A percentile compares a stretch with the other conserved stretches of the same genome.
phyloP scores from a whole-genome alignment of 1,284 basidiomycete species.

The Puccinia hordei region DNA sequence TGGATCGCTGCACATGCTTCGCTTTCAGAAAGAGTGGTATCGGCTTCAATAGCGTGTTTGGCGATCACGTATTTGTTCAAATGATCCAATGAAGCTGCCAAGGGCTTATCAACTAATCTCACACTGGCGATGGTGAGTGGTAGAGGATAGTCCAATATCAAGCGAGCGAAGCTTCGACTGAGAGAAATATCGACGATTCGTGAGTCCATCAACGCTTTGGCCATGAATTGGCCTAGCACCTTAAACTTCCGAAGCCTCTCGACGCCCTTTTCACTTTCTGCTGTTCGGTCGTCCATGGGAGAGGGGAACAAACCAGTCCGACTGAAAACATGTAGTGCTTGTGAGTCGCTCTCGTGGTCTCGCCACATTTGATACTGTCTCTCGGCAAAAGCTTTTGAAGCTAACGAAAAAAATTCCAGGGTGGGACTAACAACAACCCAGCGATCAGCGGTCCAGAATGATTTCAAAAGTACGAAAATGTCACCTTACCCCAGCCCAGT shows the following conservation, averaged over 20 bases:
- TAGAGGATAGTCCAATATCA: slow-evolving; percentile 80
- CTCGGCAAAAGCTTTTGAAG: slow-evolving; percentile 50
- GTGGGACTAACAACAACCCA: slow-evolving; percentile 34
- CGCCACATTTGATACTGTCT: slow-evolving; percentile 56
- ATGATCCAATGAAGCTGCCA: slow-evolving; percentile 82
- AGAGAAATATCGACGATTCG: slow-evolving; percentile 94
- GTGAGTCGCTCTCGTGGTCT: slow-evolving; percentile 52
- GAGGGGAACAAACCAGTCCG: slow-evolving; percentile 85
- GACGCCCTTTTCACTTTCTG: slow-evolving; percentile 54
- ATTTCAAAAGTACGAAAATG: slow-evolving; percentile 83
- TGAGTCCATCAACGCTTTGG: slow-evolving; percentile 94
- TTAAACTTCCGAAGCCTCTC: slow-evolving; percentile 73
- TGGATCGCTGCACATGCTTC: slow-evolving; percentile 59
- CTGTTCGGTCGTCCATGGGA: slow-evolving; percentile 70
- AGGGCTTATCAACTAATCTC: slow-evolving; percentile 76
- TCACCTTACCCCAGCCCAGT: slow-evolving; percentile 97
- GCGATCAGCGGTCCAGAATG: slow-evolving; percentile 64
- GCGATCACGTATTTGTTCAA: slow-evolving; percentile 66
- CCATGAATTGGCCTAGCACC: slow-evolving; percentile 94
- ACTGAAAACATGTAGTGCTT: slow-evolving; percentile 61
- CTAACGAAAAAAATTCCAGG: slow-evolving; percentile 51
- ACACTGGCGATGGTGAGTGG: slow-evolving; percentile 79
- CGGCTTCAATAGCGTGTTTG: slow-evolving; percentile 61
- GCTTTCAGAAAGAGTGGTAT: slow-evolving; percentile 56
- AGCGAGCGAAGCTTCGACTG: slow-evolving; percentile 86